A percentile compares a stretch with the other conserved stretches of the same genome.
These are phyloP conservation scores for Jamesozyma spencerorum DNA, from an alignment of 805 yeast genomes.

Conservation along the genomic window DNA sequence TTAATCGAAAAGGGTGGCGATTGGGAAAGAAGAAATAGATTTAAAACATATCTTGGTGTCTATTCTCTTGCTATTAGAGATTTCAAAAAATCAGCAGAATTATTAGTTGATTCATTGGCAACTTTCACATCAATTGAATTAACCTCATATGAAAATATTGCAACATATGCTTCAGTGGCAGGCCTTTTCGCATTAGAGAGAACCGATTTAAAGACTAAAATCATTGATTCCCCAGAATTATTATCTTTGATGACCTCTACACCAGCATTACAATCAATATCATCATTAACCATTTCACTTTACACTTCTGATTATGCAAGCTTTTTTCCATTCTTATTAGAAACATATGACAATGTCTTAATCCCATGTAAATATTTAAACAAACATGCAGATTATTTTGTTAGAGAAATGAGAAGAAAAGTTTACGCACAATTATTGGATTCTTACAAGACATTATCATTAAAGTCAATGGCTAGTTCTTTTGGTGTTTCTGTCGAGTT, in stretches of 20 bases:
- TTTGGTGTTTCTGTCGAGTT: constrained; percentile 86
- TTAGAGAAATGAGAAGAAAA: constrained; percentile 89
- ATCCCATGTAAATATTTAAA: constrained; percentile 56
- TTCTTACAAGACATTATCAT: constrained; percentile 81
- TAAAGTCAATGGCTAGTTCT: constrained; percentile 87
- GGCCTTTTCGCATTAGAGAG: constrained; percentile 79
- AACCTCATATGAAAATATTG: constrained; percentile 81
- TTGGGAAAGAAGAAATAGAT: constrained; percentile 96
- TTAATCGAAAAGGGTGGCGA: constrained; percentile 96
- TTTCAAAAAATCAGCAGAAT: constrained; percentile 73
- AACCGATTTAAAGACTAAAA: constrained; percentile 70
- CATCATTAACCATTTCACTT: constrained; percentile 73
- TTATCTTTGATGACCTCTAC: constrained; percentile 68
- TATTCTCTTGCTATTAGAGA: constrained; percentile 77
- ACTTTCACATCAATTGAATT: constrained; percentile 92
- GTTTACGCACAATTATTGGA: constrained; percentile 91
- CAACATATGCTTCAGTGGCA: constrained; percentile 77
- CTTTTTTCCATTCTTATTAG: constrained; percentile 67
- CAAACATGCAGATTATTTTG: constrained; percentile 72
- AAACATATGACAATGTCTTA: constrained; percentile 66
- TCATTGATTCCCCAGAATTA: constrained; percentile 91
- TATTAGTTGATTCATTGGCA: constrained; percentile 83
- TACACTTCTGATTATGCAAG: constrained; percentile 81
- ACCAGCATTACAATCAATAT: constrained; percentile 66
- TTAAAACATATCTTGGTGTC: constrained; percentile 83